Percentiles rank a stretch among this genome's conserved stretches.
Evolutionary conservation across 2,329 filamentous ascomycete species (phyloP).

Genomic region (Fusarium lateritium): DNA sequence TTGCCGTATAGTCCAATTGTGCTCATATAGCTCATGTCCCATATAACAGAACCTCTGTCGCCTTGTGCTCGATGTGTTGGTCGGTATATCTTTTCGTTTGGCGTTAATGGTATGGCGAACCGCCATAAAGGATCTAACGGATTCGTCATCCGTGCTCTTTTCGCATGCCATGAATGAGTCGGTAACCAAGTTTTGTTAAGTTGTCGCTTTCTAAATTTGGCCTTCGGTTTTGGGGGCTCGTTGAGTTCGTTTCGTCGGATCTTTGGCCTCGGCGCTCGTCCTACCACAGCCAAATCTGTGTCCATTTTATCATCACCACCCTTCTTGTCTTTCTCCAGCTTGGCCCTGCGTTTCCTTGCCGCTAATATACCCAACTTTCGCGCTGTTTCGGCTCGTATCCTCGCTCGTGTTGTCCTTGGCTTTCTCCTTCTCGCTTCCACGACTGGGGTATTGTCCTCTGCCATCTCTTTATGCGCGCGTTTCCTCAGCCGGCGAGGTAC

Average conservation of each 20-base stretch:
- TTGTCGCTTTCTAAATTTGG: constrained; percentile 88
- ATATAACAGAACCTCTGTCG: constrained; percentile 83
- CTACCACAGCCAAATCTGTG: constrained; percentile 35
- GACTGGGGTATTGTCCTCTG: constrained; percentile 90
- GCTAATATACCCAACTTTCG: constrained; percentile 77
- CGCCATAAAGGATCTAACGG: constrained; percentile 88
- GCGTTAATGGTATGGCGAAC: constrained; percentile 87
- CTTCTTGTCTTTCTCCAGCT: constrained; percentile 50
- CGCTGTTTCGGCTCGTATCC: constrained; percentile 82
- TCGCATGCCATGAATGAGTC: constrained; percentile 94
- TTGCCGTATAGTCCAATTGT: constrained; percentile 84
- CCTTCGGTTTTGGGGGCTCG: constrained; percentile 66
- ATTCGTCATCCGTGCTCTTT: constrained; percentile 89
- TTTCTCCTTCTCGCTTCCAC: constrained; percentile 76
- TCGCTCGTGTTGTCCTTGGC: constrained; percentile 69
- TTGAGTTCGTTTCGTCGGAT: constrained; percentile 80
- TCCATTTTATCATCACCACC: constrained; percentile 30
- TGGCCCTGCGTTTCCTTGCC: constrained; percentile 66
- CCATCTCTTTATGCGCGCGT: constrained; percentile 81
- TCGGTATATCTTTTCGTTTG: constrained; percentile 91
- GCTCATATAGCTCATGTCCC: constrained; percentile 96
- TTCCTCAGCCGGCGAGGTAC: constrained; percentile 83
- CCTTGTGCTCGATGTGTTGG: constrained; percentile 86
- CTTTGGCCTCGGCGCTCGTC: constrained; percentile 68
- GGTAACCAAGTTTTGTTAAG: constrained; percentile 93